phyloP scores from a whole-genome alignment of 1,139 yeast genomes.

The Sugiyamaella castrensis region DNA sequence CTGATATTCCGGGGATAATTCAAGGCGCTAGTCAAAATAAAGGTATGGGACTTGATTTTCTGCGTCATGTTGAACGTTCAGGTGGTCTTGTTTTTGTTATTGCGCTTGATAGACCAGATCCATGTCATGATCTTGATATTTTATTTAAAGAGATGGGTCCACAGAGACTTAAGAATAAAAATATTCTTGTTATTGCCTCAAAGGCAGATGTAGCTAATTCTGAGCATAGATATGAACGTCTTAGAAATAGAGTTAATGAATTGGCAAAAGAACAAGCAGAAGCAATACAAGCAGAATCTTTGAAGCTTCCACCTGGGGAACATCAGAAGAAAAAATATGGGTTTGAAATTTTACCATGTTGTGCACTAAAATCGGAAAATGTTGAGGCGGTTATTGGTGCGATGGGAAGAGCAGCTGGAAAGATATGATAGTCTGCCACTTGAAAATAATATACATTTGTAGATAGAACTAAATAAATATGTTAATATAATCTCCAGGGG shows the following conservation, averaged over 20 bases:
- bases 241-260: constrained; percentile 14
- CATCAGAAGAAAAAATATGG: constrained; percentile 23
- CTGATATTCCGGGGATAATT: constrained; percentile 95
- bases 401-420: constrained; percentile 68
- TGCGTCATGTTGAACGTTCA: constrained; percentile 88
- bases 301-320: constrained; percentile 14
- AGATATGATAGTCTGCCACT: constrained; percentile 3
- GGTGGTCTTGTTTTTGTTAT: constrained; percentile 86
- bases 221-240: constrained; percentile 40
- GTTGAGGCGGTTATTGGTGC: constrained; percentile 62
- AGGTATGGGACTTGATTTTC: constrained; percentile 92
- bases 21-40: constrained; percentile 75
- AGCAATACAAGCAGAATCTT: too few species aligned
- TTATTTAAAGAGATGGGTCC: constrained; percentile 70
- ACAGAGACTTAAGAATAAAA: constrained; percentile 55
- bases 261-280: too few species aligned
- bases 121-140: constrained; percentile 58
- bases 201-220: constrained; percentile 75
- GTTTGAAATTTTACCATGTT: constrained; percentile 81
- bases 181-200: constrained; percentile 76
- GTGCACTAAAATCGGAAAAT: constrained; percentile 72
- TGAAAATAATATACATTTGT: background rate
- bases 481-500: background rate
- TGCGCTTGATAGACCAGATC: constrained; percentile 62
- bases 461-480: background rate